phyloP scores from a whole-genome alignment of 1,284 basidiomycete species.

The Ustilago nuda region DNA sequence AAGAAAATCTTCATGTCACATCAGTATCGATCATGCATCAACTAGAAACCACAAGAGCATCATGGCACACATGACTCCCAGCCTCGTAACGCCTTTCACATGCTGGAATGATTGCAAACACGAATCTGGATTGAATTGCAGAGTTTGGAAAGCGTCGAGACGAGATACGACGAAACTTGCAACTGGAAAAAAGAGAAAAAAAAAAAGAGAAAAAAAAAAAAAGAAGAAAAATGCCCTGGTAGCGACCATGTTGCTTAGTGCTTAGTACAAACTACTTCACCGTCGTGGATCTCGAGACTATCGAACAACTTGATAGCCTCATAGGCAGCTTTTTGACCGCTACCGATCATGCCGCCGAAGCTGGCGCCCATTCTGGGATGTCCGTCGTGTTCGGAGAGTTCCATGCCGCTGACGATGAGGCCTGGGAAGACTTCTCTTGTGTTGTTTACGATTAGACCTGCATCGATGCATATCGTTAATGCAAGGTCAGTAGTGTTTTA shows the following conservation, averaged over 20 bases:
- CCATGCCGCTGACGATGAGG: slow-evolving; percentile 81
- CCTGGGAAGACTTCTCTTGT: slow-evolving; percentile 85
- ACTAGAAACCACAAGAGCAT: slow-evolving; percentile 4
- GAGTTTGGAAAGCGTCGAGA: background rate
- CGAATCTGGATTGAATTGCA: background rate
- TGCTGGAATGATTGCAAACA: background rate
- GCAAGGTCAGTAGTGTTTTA: too few species aligned
- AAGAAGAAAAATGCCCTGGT: too few species aligned
- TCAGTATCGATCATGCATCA: background rate
- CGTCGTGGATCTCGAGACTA: slow-evolving; percentile 75
- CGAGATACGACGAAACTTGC: background rate
- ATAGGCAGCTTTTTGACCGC: slow-evolving; percentile 81
- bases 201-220: too few species aligned
- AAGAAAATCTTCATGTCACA: background rate
- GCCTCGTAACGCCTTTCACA: background rate
- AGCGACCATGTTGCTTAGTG: slow-evolving; percentile 10
- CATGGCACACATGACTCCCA: background rate
- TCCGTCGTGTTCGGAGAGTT: slow-evolving; percentile 84
- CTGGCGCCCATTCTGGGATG: slow-evolving; percentile 75
- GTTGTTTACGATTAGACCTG: slow-evolving; percentile 70
- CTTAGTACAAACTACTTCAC: slow-evolving; percentile 72
- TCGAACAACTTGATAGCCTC: slow-evolving; percentile 79
- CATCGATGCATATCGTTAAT: too few species aligned
- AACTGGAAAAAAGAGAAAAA: too few species aligned
- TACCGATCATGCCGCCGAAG: slow-evolving; percentile 84